These are phyloP conservation scores for Chloroidium sp. DNA, from an alignment of 163 green algal genomes.

Conservation along the genomic window DNA sequence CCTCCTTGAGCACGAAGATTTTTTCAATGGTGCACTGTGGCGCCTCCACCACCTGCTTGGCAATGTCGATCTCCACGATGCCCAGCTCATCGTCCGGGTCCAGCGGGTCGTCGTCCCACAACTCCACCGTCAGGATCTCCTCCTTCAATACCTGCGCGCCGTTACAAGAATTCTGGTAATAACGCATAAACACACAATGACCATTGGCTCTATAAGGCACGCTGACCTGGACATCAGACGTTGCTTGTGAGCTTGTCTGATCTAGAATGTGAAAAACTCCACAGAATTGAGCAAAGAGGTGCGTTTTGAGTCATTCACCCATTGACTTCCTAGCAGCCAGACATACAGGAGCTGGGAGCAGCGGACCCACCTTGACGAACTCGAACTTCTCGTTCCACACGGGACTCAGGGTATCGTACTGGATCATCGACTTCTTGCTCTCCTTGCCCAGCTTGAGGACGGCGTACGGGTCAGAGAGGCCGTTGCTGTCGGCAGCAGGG, in stretches of 20 bases:
- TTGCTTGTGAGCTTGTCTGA: no score
- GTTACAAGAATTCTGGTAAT: no score
- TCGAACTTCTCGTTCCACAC: conserved; percentile 42
- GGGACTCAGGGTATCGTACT: conserved; percentile 15
- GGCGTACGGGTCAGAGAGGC: conserved; percentile 35
- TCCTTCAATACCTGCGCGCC: conserved; percentile 19
- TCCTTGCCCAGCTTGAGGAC: conserved; percentile 25
- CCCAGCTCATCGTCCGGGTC: conserved; percentile 26
- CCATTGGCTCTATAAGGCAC: no score
- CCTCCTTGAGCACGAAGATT: conserved; percentile 3
- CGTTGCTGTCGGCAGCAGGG: conserved; percentile 19
- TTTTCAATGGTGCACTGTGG: not conserved
- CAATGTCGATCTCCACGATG: conserved; percentile 29
- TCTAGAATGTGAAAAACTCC: no score
- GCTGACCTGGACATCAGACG: no score
- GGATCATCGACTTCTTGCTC: conserved; percentile 15
- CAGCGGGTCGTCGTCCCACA: conserved; percentile 38
- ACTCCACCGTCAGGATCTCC: conserved; percentile 21
- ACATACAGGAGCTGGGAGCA: not conserved
- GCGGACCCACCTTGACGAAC: conserved; percentile 27
- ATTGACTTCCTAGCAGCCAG: not conserved
- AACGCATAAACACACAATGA: no score
- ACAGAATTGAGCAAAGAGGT: no score
- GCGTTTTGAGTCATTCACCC: not conserved
- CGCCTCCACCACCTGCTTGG: not conserved